Evolutionary conservation across 164 flowering plant species (phyloP), one percentile per base, ranked within the genome.

Genomic region (Chimonanthus praecox): DNA sequence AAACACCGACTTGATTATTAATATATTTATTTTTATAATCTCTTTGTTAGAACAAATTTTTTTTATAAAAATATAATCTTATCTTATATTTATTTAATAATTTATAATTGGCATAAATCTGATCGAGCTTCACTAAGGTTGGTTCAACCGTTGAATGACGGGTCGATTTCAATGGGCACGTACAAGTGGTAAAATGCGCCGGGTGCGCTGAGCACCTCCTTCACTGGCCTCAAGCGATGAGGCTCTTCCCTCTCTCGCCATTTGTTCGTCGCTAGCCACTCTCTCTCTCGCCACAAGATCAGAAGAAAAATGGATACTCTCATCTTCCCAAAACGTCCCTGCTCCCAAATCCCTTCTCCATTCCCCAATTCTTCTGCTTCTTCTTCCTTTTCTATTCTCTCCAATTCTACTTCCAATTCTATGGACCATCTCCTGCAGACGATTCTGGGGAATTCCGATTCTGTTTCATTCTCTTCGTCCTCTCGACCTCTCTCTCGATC

Each of bases 261-360:
- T 58, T 66, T 60, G 45, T 71, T 66, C 71, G 67, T 20, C 72
- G 75, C 60, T 15, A 51, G 4, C 15, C n/a, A 4, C 33, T 33
- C 33, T n/a, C n/a, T n/a, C n/a, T 1, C 33, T 33, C 2, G 33
- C 60, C 1, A 51, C 81, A 76, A 80, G 77, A 81, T 3, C 60
- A 49, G 51, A 49, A 49, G 9, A 49, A 5, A 9, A 67, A 85
- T 83, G 91, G 89, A 83, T 82, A 70, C 85, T 74, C 77, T 77
- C 62, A 75, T 75, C 82, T 83, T 79, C 81, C 85, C 86, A 66
- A 88, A 88, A 77, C 92, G 94, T 48, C 92, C 86, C 33, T 88
- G 91, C 62, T 77, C 75, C 80, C 58, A 58, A 11, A 71, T 64
- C n/a, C n/a, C 11, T n/a, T 4, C 60, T 9, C 60, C 60, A 0